phyloP scores from a whole-genome alignment of 345 rosid genomes.

The Salix dunnii region DNA sequence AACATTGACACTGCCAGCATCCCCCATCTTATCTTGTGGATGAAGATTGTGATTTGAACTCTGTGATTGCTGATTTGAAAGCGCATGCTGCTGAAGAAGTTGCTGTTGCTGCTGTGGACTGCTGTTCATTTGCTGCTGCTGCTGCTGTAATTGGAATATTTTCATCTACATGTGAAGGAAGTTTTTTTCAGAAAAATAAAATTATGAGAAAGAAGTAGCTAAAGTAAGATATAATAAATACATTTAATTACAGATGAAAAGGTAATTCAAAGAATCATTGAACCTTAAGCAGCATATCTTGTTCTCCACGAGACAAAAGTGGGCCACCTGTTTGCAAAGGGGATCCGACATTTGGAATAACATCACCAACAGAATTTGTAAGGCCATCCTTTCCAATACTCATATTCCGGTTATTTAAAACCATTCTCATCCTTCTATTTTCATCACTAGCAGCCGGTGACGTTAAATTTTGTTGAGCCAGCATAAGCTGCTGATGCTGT shows the following conservation, averaged over 20 bases:
- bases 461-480: slow-evolving; percentile 79
- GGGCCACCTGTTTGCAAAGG: slow-evolving; percentile 62
- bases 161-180: slow-evolving; percentile 41
- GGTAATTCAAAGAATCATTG: slow-evolving; percentile 4
- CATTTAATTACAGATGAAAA: neutral
- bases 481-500: slow-evolving; percentile 92
- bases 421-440: slow-evolving; percentile 70
- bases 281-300: slow-evolving; percentile 71
- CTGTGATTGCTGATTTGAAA: slow-evolving; percentile 70
- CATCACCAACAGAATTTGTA: slow-evolving; percentile 64
- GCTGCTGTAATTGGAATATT: slow-evolving; percentile 63
- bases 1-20: slow-evolving; percentile 56
- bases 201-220: neutral
- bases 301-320: slow-evolving; percentile 53
- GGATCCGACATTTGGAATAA: slow-evolving; percentile 62
- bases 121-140: slow-evolving; percentile 41
- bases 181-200: neutral
- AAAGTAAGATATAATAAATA: neutral
- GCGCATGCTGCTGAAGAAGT: slow-evolving; percentile 57
- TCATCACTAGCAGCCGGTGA: slow-evolving; percentile 79
- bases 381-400: slow-evolving; percentile 72
- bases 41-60: slow-evolving; percentile 66
- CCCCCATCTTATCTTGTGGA: slow-evolving; percentile 86
- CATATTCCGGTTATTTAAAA: slow-evolving; percentile 58
- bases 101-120: slow-evolving; percentile 56